Evolutionary conservation across 306 rosid genomes (phyloP), one percentile per base, ranked within the genome.

Genomic region (Crotalaria pallida): DNA sequence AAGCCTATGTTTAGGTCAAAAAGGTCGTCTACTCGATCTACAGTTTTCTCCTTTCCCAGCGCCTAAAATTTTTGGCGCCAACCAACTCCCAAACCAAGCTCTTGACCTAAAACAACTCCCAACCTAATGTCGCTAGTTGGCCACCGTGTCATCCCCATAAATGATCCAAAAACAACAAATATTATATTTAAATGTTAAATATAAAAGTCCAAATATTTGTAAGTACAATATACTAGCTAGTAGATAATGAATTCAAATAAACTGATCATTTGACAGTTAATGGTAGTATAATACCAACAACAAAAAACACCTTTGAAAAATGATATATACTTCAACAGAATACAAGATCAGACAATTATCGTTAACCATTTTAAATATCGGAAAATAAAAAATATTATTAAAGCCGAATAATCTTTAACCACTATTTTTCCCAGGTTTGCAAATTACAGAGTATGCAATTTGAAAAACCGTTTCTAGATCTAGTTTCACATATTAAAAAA

Each of bases 1-100:
- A 18, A 56, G 50, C 71, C 67, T 65, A 65, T 52, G 38, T 9
- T 48, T 58, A n/a, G 75, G 84, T 76, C 77, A 69, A 76, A 75
- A 66, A 73, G 74, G 5, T 71, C 43, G 68, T 58, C 67, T 16
- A 33, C 59, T 57, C 66, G n/a, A n/a, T n/a, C n/a, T 23, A 18
- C 23, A n/a, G 7, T 3, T 51, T 50, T 10, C 44, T 16, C 18
- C 21, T 65, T 65, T 10, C 33, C 55, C 55, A 62, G 17, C 7
- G 55, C 17, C 24, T 43, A 27, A 49, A 24, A 40, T 12, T 8
- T 40, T 50, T 60, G 27, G 17, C 64, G 3, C 53, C 17, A 77
- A 65, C 51, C 70, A 72, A 44, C 50, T 59, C 77, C 75, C 38
- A 40, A 10, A 29, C 67, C 34, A 69, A 72, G 44, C 44, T 38